A percentile compares a stretch with the other conserved stretches of the same genome.
Conservation (phyloP, 345 rosid species). For the Isatis tinctoria region DNA sequence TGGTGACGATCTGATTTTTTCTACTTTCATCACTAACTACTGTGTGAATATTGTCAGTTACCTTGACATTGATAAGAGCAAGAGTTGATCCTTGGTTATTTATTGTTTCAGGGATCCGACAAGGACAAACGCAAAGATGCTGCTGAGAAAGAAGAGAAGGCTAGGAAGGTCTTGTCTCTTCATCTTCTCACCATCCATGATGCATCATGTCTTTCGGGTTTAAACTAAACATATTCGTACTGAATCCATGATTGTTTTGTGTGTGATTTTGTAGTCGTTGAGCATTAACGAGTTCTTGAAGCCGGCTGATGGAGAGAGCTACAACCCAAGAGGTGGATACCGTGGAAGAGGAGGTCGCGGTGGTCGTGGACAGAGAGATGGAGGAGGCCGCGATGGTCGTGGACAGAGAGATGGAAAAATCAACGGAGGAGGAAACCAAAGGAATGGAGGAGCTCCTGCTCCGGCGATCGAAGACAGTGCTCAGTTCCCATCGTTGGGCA, state of each 20-base stretch:
- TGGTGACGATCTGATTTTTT: constrained; percentile 34
- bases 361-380: constrained; percentile 22
- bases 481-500: constrained; percentile 35
- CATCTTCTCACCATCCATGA: neutral
- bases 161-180: constrained; percentile 46
- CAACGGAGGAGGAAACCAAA: constrained; percentile 16
- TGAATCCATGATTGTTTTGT: neutral
- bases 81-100: neutral
- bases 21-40: neutral
- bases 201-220: neutral
- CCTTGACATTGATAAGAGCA: neutral
- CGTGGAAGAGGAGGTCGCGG: constrained; percentile 24
- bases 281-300: constrained; percentile 33
- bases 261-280: constrained; percentile 16
- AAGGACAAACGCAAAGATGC: constrained; percentile 69
- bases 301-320: constrained; percentile 25
- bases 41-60: neutral
- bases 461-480: constrained; percentile 26
- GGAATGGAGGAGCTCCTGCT: constrained; percentile 14
- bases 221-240: neutral
- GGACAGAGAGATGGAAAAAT: constrained; percentile 12
- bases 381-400: constrained; percentile 9
- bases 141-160: constrained; percentile 54
- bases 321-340: constrained; percentile 26
- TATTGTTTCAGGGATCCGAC: constrained; percentile 48